phyloP scores from a whole-genome alignment of 2,329 filamentous ascomycete genomes.

The Colletotrichum horii region DNA sequence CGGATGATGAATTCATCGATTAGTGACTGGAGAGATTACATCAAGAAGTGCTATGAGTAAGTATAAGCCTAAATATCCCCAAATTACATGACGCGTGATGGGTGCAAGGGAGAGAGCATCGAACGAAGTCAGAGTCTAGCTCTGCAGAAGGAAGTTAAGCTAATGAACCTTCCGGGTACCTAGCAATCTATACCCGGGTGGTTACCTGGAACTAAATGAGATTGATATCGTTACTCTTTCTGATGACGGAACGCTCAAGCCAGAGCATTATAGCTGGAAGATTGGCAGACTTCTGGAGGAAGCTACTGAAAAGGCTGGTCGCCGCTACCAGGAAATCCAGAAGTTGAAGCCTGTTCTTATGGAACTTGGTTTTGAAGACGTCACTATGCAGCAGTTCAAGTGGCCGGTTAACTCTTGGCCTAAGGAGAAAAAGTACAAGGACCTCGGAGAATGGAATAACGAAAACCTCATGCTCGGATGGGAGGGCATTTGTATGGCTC shows the following conservation, averaged over 20 bases:
- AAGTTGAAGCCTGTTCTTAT: background rate
- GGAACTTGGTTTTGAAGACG: background rate
- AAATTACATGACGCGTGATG: background rate
- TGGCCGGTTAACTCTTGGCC: background rate
- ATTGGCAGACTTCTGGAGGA: background rate
- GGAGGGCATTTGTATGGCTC: background rate
- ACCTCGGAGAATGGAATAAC: background rate
- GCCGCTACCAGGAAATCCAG: background rate
- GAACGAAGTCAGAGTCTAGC: too few species aligned
- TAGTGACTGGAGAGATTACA: constrained; percentile 26
- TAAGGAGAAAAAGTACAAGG: background rate
- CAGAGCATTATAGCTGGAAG: background rate
- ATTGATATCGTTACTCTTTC: background rate
- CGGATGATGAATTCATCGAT: constrained; percentile 60
- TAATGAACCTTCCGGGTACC: background rate
- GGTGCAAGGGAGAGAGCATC: background rate
- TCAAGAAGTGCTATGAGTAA: background rate
- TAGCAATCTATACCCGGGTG: background rate
- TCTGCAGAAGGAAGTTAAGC: too few species aligned
- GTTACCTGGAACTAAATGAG: background rate
- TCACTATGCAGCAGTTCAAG: background rate
- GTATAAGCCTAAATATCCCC: background rate
- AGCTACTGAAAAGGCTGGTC: background rate
- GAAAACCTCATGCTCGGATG: background rate
- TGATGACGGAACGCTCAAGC: background rate